A percentile compares a stretch with the other conserved stretches of the same genome.
Evolutionary conservation across 352 stramenopile genomes (phyloP).

Genomic region (Peronospora belbahrii): DNA sequence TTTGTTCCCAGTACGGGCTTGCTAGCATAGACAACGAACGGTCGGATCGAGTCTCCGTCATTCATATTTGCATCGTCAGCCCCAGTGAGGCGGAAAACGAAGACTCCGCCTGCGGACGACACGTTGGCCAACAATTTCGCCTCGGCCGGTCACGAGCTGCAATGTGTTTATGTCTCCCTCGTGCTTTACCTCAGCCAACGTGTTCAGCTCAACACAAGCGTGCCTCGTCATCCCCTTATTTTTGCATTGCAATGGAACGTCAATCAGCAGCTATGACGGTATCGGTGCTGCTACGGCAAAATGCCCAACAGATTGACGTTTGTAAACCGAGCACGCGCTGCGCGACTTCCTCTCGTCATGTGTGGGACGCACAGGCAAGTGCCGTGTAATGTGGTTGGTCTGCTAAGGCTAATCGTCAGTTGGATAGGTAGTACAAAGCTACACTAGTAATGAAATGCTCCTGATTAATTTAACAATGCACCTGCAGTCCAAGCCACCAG

Average conservation of each 20-base stretch:
- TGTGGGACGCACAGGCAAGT: slow-evolving; percentile 38
- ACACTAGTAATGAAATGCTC: no score
- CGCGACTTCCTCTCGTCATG: slow-evolving; percentile 40
- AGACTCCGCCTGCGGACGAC: slow-evolving; percentile 45
- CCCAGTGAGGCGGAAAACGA: slow-evolving; percentile 31
- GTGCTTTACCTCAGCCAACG: slow-evolving; percentile 37
- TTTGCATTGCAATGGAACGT: slow-evolving; percentile 4
- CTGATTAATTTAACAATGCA: slow-evolving; percentile 1
- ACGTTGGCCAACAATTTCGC: slow-evolving; percentile 47
- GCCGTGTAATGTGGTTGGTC: slow-evolving; percentile 45
- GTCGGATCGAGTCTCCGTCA: slow-evolving; percentile 5
- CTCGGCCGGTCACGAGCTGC: slow-evolving; percentile 34
- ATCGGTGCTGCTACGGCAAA: no score
- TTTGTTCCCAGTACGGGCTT: slow-evolving; percentile 52
- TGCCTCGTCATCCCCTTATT: slow-evolving; percentile 1
- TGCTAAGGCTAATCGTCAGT: slow-evolving; percentile 1
- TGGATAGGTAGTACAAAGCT: no score
- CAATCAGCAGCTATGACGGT: neutral
- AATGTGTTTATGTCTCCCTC: slow-evolving; percentile 59
- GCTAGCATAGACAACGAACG: slow-evolving; percentile 13
- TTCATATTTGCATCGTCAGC: slow-evolving; percentile 15
- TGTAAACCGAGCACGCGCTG: slow-evolving; percentile 33
- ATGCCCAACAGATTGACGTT: no score
- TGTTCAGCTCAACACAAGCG: slow-evolving; percentile 36
- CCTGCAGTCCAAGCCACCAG: slow-evolving; percentile 53